Evolutionary conservation across 108 stramenopile genomes (phyloP), one percentile per base, ranked within the genome.

Genomic region (Nitzschia sp.): DNA sequence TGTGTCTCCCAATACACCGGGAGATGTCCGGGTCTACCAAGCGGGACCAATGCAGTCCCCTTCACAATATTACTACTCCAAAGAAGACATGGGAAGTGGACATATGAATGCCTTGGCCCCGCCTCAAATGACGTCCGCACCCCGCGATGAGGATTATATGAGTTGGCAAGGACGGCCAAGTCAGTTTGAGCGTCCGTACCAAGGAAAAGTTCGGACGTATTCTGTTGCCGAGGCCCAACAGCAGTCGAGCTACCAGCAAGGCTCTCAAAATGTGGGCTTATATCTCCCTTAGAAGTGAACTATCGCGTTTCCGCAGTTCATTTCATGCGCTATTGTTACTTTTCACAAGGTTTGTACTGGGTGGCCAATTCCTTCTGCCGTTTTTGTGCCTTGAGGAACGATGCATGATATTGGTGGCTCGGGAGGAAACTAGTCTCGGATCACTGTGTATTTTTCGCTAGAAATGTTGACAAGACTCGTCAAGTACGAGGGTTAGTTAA

Each of bases 211-310:
- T 50, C 70, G 29, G 29, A 34, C 29, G 29, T 34, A 71, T 56
- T 71, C 70, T 38, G 39, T 70, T 21, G 19, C 61, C 10, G 60
- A 68, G 39, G 59, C 55, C 25, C 67, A 55, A 50, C 39, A 37
- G 10, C 58, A 46, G 7, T 42, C 69, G 22, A 65, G 17, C 22
- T 57, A 51, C n/a, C 53, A 62, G 34, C 56, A 71, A n/a, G 17
- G 37, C 34, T 43, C 69, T 17, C 57, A 70, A 48, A 46, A 78
- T 39, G 70, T 78, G 22, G 77, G 77, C 21, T 51, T 78, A 55
- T 78, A 67, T 34, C 70, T 72, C 24, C 41, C 52, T 26, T 72
- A 64, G 53, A 69, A 26, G 29, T 8, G 42, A 24, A 43, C 29
- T 19, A 39, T 19, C 3, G 7, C 58, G 7, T 41, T 55, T 55